Evolutionary conservation across 352 stramenopile species (phyloP), one percentile per base, ranked within the genome.

Genomic region (Globisporangium camurandrum): DNA sequence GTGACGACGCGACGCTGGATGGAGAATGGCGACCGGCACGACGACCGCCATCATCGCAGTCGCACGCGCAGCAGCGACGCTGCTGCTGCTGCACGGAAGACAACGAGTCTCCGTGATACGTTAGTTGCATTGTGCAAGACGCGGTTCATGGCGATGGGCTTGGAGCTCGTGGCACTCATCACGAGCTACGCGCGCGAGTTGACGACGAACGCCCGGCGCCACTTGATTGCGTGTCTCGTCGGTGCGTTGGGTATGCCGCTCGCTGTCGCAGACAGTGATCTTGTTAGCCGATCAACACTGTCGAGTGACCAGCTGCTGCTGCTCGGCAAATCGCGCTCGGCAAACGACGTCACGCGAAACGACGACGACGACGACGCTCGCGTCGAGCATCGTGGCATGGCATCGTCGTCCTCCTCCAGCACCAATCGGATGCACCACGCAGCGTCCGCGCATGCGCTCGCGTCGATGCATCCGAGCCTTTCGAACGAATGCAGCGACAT

Each of bases 121-220:
- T 51, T 62, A 19, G 51, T 58, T 8, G 27, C 84, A 43, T 41
- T 91, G 10, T 79, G 69, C 38, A 87, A 86, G 60, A 86, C 65
- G 14, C 67, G 58, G 17, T 94, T 90, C 49, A 68, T 86, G n/a
- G 58, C 54, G 3, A 84, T 89, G 61, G 83, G 81, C 9, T 59
- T 90, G 17, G 68, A 92, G 40, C 50, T 91, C 10, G 34, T 94
- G 6, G 69, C 84, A 19, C 57, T 90, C 20, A 57, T 94, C 31
- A 64, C 76, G 27, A 85, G 72, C 51, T 90, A 89, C 37, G 64
- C 77, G 20, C 42, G 51, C 12, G 61, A 85, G 16, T 33, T 92
- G 6, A 67, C 61, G 11, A 46, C 46, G 6, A 61, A 63, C 10
- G 62, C 68, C 5, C 61, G 71, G 10, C 67, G 74, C 47, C 71